phyloP scores from a whole-genome alignment of 345 rosid species.

The Heritiera littoralis region DNA sequence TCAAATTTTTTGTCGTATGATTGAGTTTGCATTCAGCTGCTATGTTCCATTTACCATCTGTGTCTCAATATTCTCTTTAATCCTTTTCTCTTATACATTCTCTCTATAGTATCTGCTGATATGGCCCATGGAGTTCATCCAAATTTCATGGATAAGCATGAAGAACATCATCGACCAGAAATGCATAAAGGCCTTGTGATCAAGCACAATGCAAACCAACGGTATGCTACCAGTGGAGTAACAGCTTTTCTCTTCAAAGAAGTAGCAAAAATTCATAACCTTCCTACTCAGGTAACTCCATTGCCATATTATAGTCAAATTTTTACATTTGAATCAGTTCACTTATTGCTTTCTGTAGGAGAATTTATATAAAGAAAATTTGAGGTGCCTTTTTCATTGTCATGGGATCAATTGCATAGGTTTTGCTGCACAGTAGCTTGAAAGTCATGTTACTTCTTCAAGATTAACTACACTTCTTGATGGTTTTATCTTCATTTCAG shows the following conservation, averaged over 20 bases:
- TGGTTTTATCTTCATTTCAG: not conserved
- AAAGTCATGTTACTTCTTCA: not conserved
- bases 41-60: not conserved
- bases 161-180: constrained; percentile 87
- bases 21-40: not conserved
- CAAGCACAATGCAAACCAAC: constrained; percentile 95
- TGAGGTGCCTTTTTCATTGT: not conserved
- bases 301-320: constrained; percentile 8
- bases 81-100: constrained; percentile 17
- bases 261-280: constrained; percentile 71
- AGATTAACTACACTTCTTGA: not conserved
- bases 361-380: not conserved
- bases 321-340: not conserved
- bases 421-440: constrained; percentile 3
- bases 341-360: not conserved
- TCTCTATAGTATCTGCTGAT: constrained; percentile 75
- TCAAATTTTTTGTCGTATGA: not conserved
- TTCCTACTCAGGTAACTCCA: constrained; percentile 81
- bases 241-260: constrained; percentile 92
- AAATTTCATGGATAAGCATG: constrained; percentile 84
- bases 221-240: constrained; percentile 88
- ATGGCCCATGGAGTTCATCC: constrained; percentile 99
- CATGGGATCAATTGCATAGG: not conserved
- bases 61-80: not conserved
- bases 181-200: constrained; percentile 89